Evolutionary conservation across 495 filamentous ascomycete species (phyloP).

Genomic region (Podospora appendiculata): DNA sequence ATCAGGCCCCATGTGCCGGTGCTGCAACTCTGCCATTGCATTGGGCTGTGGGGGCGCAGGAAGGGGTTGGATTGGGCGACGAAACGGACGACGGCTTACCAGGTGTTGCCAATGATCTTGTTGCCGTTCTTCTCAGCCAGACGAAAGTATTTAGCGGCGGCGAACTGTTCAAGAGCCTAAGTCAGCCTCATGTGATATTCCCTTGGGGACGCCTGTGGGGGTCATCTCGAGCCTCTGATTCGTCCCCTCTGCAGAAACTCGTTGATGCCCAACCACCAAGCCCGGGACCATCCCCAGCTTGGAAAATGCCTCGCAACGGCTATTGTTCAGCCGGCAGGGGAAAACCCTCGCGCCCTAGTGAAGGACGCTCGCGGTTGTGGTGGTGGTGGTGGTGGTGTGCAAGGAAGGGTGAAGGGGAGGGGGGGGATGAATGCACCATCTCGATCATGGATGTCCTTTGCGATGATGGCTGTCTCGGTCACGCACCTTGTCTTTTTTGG

Average conservation of each 20-base stretch:
- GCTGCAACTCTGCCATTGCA: neutral
- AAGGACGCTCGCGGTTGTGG: too few species aligned
- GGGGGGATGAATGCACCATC: too few species aligned
- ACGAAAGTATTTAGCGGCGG: constrained; percentile 87
- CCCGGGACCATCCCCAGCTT: too few species aligned
- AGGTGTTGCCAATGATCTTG: constrained; percentile 89
- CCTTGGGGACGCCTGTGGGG: neutral
- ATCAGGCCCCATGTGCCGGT: neutral
- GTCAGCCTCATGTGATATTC: constrained; percentile 33
- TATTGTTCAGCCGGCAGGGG: too few species aligned
- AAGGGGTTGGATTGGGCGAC: constrained; percentile 7
- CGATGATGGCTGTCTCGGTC: constrained; percentile 25
- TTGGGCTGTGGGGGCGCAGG: neutral
- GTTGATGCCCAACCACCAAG: constrained; percentile 32
- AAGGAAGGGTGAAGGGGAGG: too few species aligned
- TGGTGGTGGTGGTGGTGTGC: too few species aligned
- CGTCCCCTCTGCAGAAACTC: constrained; percentile 14
- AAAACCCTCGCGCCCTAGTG: too few species aligned
- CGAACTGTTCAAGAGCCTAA: constrained; percentile 48
- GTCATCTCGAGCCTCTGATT: constrained; percentile 11
- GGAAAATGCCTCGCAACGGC: too few species aligned
- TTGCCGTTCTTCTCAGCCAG: constrained; percentile 81
- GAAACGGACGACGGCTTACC: constrained; percentile 52
- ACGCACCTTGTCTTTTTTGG: constrained; percentile 95
- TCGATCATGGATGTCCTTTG: too few species aligned